These are phyloP conservation scores for Fusarium domesticum DNA, from an alignment of 2,329 filamentous ascomycete genomes.

Conservation along the genomic window DNA sequence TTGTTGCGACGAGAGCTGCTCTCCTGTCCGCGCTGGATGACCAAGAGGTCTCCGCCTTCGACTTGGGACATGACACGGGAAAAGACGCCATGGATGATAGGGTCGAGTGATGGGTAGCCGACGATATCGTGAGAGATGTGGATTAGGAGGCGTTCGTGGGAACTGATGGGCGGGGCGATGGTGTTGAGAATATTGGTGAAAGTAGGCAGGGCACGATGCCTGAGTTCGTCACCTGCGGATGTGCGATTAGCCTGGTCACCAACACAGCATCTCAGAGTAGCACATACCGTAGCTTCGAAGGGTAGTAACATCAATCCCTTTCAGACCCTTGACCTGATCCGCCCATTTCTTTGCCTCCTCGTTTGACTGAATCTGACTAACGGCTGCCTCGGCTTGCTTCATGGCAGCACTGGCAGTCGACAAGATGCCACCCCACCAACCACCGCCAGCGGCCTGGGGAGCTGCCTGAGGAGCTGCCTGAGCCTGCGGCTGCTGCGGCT, in stretches of 20 bases:
- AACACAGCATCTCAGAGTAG: background rate
- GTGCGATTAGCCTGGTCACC: slow-evolving; percentile 3
- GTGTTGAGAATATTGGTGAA: slow-evolving; percentile 95
- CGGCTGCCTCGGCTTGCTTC: slow-evolving; percentile 88
- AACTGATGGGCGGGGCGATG: slow-evolving; percentile 91
- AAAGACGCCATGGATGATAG: slow-evolving; percentile 88
- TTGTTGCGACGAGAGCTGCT: slow-evolving; percentile 64
- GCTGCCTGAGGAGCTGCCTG: too few species aligned
- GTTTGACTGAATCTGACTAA: slow-evolving; percentile 93
- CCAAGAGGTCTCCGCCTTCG: slow-evolving; percentile 90
- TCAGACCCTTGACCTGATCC: slow-evolving; percentile 75
- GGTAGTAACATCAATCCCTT: slow-evolving; percentile 65
- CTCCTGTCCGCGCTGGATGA: slow-evolving; percentile 90
- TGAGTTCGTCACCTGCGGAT: slow-evolving; percentile 76
- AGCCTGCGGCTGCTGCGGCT: slow-evolving; percentile 20
- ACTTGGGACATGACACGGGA: slow-evolving; percentile 98
- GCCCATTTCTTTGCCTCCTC: slow-evolving; percentile 97
- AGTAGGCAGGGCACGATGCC: slow-evolving; percentile 83
- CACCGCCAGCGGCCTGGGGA: slow-evolving; percentile 52
- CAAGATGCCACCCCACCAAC: slow-evolving; percentile 86
- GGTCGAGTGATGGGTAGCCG: slow-evolving; percentile 91
- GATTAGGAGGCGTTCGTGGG: slow-evolving; percentile 93
- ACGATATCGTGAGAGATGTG: slow-evolving; percentile 96
- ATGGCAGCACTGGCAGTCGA: slow-evolving; percentile 81
- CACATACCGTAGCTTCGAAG: slow-evolving; percentile 51